Conservation (phyloP, 306 rosid species). For the Amphicarpaea edgeworthii region DNA sequence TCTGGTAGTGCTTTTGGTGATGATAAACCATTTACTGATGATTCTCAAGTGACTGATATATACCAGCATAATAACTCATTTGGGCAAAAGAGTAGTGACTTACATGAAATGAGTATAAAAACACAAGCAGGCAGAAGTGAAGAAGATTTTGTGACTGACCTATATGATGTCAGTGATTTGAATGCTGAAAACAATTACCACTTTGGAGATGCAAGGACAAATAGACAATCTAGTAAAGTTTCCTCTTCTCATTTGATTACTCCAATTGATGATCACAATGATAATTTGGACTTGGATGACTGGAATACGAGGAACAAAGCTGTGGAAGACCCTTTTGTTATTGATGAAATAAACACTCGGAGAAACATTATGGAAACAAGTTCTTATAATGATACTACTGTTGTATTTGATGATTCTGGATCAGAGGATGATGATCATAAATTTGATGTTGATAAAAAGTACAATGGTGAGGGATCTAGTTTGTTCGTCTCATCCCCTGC, state of each 20-base stretch:
- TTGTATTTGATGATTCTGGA: constrained; percentile 75
- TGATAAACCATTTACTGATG: constrained; percentile 44
- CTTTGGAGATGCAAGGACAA: constrained; percentile 54
- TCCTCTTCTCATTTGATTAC: constrained; percentile 55
- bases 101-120: constrained; percentile 49
- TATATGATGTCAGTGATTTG: constrained; percentile 45
- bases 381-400: constrained; percentile 56
- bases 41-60: constrained; percentile 50
- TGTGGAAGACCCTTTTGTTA: constrained; percentile 54
- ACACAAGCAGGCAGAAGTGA: constrained; percentile 52
- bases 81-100: constrained; percentile 53
- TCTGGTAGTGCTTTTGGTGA: constrained; percentile 45
- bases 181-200: constrained; percentile 54
- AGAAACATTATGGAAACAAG: constrained; percentile 45
- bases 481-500: constrained; percentile 51
- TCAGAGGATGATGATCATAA: constrained; percentile 68
- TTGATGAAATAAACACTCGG: constrained; percentile 51
- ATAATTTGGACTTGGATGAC: constrained; percentile 46
- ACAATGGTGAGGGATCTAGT: constrained; percentile 58
- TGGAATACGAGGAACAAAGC: constrained; percentile 37
- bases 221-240: constrained; percentile 50
- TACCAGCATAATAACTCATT: constrained; percentile 54
- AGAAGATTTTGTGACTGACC: constrained; percentile 51
- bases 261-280: constrained; percentile 53
- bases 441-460: constrained; percentile 50